Evolutionary conservation across 495 filamentous ascomycete genomes (phyloP), one percentile per base, ranked within the genome.

Genomic region (Zalerion maritima): DNA sequence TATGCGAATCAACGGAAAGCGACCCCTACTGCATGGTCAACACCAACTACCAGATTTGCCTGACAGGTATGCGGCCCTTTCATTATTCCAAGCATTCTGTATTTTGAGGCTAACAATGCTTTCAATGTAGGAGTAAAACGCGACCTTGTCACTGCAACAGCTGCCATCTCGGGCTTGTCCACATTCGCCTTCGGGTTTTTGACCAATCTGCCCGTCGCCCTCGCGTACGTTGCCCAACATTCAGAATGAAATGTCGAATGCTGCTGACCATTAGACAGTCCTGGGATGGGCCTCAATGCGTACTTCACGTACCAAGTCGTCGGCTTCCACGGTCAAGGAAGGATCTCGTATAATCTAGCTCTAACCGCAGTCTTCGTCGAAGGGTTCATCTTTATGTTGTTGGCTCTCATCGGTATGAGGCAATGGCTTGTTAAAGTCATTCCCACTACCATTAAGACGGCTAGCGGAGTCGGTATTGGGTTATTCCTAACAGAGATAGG

Each of bases 231-330:
- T 39, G 62, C 67, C 60, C 4, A n/a, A 26, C 7, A 5, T 1
- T 6, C 7, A 2, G 10, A 6, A 26, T 18, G 7, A 8, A 11
- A 8, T 14, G 9, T 7, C 12, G 3, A 9, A 2, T 2, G n/a
- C 13, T 26, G 28, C 45, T 55, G 26, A 58, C 35, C 33, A n/a
- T 3, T 6, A 29, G 28, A 15, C 32, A 69, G 65, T 29, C 81
- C 81, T 12, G 81, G 81, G 9, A 85, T 86, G 81, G 77, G 77
- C 13, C 51, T 82, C 24, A 87, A 87, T 41, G 80, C 80, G 2
- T 87, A 85, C 43, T 86, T 87, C 38, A 73, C 81, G n/a, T 87
- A 78, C 48, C 80, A 81, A 30, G 81, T 87, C 16, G 79, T 87
- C 15, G 81, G 81, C 10, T 63, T 60, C 34, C 75, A 80, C 36